These are phyloP conservation scores for Globisporangium lucens DNA, from an alignment of 352 stramenopile genomes.

Conservation along the genomic window DNA sequence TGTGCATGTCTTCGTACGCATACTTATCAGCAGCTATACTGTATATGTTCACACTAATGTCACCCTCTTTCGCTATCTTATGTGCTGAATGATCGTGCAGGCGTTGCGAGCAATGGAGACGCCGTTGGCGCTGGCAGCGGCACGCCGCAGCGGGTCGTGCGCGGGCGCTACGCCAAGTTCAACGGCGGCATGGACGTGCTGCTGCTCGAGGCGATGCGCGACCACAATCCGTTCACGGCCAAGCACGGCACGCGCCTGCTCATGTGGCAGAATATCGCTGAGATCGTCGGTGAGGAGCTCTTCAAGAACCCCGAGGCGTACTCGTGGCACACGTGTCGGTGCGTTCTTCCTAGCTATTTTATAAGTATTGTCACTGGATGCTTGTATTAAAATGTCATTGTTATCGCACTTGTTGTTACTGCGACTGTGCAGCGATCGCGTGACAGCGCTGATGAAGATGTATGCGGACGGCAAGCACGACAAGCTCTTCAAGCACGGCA, in stretches of 20 bases:
- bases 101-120: neutral
- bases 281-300: conserved; percentile 52
- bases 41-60: neutral
- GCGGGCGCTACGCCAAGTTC: conserved; percentile 80
- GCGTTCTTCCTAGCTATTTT: conserved; percentile 10
- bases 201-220: conserved; percentile 66
- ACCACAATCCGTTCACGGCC: conserved; percentile 75
- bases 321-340: conserved; percentile 85
- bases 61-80: neutral
- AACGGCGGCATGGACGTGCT: conserved; percentile 74
- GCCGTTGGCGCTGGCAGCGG: neutral
- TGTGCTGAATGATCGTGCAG: neutral
- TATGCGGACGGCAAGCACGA: conserved; percentile 77
- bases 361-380: neutral
- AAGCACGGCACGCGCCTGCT: conserved; percentile 82
- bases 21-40: neutral
- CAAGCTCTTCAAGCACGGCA: conserved; percentile 81
- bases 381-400: neutral
- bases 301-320: conserved; percentile 70
- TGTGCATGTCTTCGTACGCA: neutral
- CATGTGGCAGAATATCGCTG: conserved; percentile 75
- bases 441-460: conserved; percentile 76
- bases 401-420: neutral
- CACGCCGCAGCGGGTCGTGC: conserved; percentile 30
- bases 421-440: conserved; percentile 42